Evolutionary conservation across 2,329 filamentous ascomycete species (phyloP), one percentile per base, ranked within the genome.

Genomic region (Parascedosporium putredinis): DNA sequence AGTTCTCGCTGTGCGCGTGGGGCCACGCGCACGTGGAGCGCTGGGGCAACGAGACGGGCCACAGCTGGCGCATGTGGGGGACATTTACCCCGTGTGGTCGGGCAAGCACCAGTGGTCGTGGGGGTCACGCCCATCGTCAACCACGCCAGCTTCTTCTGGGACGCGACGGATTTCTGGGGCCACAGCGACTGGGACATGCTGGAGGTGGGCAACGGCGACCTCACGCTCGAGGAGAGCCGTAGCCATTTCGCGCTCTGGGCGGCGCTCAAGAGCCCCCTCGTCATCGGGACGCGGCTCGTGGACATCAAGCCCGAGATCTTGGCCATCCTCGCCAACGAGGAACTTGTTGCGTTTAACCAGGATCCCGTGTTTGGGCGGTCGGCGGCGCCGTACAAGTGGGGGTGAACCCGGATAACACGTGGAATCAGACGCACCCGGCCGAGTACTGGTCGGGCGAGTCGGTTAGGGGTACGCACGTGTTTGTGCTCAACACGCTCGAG

Each of bases 1-100:
- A 73, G 3, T 78, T 72, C 59, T 72, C 66, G 9, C 61, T 79
- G 12, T 79, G 75, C 56, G 66, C 72, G 25, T 79, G 76, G 75
- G 76, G 76, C 3, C 58, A 67, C 14, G 74, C 70, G 0, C 63
- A 70, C 14, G 73, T 78, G 3, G 67, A 70, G 48, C 56, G 58
- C 3, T 79, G 75, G 74, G 76, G 70, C 5, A 69, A 69, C 50
- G 55, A 59, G 5, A 72, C 68, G 0, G 74, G 70, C 2, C 70
- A 72, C 50, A 72, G 67, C 23, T 75, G 65, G 68, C 64, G 65
- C 53, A 73, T 69, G 63, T 68, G 64, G 51, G 63, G 2, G 70
- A 73, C 55, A 73, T 73, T 38, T 53, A 58, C 31, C 60, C 64
- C 1, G 50, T 58, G 33, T 70, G 67, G 68, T 60, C 40, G 3